Conservation (phyloP, 2,329 filamentous ascomycete species). For the Hypoxylon sp. region DNA sequence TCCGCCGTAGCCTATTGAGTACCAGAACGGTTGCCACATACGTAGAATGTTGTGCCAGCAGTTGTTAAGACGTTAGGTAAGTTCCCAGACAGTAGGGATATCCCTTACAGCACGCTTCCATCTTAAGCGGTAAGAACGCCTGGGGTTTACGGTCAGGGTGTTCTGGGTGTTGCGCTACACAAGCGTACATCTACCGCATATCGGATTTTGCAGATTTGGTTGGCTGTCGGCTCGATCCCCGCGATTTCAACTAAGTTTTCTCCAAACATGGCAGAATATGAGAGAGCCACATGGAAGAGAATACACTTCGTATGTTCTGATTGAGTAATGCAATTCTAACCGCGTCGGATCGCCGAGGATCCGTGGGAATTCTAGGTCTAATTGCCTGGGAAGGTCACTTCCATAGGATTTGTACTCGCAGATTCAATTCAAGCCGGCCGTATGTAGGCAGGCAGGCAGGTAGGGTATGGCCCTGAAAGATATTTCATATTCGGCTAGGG, state of each 20-base stretch:
- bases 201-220: conserved; percentile 2
- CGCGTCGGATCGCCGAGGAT: conserved; percentile 1
- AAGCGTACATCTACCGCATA: conserved; percentile 19
- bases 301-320: conserved; percentile 14
- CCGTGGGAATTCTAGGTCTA: no score
- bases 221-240: conserved; percentile 15
- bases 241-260: neutral
- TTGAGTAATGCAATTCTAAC: conserved; percentile 22
- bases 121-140: neutral
- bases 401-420: no score
- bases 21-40: neutral
- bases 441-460: no score
- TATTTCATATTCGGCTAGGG: no score
- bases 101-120: conserved; percentile 1
- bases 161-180: conserved; percentile 7
- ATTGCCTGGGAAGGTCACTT: no score
- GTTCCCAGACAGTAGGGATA: conserved; percentile 2
- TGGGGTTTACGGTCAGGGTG: no score
- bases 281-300: neutral
- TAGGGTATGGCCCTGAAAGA: no score
- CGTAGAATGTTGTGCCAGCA: no score
- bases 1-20: neutral
- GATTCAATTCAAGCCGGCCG: no score
- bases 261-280: neutral
- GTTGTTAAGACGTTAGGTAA: neutral